These are phyloP conservation scores for Dillenia suffruticosa DNA, from an alignment of 164 flowering plant genomes.

Conservation along the genomic window DNA sequence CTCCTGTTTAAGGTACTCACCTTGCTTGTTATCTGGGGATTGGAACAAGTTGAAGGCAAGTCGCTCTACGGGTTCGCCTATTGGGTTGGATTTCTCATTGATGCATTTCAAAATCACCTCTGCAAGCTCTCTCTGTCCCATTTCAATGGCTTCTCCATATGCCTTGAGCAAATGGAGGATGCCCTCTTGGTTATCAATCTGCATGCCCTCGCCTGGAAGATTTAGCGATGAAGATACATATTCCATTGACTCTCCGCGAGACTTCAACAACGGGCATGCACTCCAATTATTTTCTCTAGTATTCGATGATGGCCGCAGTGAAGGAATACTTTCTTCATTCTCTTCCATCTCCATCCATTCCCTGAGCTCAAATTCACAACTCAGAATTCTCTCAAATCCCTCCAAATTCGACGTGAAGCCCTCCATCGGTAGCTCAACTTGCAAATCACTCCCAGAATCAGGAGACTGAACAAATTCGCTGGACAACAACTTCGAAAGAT, in stretches of 20 bases:
- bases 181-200: conserved; percentile 23
- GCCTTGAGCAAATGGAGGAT: conserved; percentile 47
- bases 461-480: conserved; percentile 8
- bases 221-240: conserved; percentile 11
- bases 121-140: conserved; percentile 30
- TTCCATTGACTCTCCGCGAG: conserved; percentile 4
- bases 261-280: conserved; percentile 12
- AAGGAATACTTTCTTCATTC: conserved; percentile 16
- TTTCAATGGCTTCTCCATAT: conserved; percentile 49
- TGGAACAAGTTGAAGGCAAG: conserved; percentile 29
- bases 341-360: conserved; percentile 11
- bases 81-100: conserved; percentile 36
- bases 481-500: conserved; percentile 4
- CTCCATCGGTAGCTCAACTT: conserved; percentile 4
- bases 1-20: conserved; percentile 38
- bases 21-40: conserved; percentile 16
- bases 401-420: conserved; percentile 7
- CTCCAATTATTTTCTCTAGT: conserved; percentile 15
- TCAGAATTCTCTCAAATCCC: conserved; percentile 6
- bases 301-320: conserved; percentile 5
- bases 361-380: conserved; percentile 5
- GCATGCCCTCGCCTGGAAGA: conserved; percentile 26
- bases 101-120: conserved; percentile 35
- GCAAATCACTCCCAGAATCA: background rate
- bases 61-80: conserved; percentile 40